Percentiles rank a stretch among this genome's conserved stretches.
These are phyloP conservation scores for Botrytis tulipae DNA, from an alignment of 2,329 filamentous ascomycete genomes.

Conservation along the genomic window DNA sequence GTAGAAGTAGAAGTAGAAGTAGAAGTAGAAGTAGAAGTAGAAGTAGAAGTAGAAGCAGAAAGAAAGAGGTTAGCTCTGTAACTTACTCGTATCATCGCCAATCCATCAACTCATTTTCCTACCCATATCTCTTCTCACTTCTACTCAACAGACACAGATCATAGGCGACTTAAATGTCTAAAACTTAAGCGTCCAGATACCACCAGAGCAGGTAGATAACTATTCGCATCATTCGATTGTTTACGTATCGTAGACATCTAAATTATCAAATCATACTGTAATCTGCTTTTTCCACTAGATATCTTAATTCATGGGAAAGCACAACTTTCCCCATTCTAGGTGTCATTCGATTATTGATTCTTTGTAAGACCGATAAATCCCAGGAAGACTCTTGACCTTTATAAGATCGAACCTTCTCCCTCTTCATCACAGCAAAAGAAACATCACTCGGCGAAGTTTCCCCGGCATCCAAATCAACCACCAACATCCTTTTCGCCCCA, in stretches of 20 bases:
- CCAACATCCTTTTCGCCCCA: too few relatives aligned
- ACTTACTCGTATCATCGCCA: too few relatives aligned
- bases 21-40: too few relatives aligned
- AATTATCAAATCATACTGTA: not conserved
- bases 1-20: too few relatives aligned
- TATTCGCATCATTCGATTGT: not conserved
- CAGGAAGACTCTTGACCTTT: not conserved
- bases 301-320: not conserved
- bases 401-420: not conserved
- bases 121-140: not conserved
- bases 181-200: not conserved
- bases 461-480: too few relatives aligned
- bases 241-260: not conserved
- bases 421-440: fast-evolving
- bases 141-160: not conserved
- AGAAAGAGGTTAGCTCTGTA: too few relatives aligned
- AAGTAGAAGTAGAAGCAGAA: too few relatives aligned
- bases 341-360: not conserved
- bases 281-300: not conserved
- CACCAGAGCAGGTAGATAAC: not conserved
- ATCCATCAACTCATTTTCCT: too few relatives aligned
- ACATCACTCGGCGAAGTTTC: not conserved
- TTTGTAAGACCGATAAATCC: not conserved
- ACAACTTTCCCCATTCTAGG: not conserved
- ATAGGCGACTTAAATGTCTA: fast-evolving